Evolutionary conservation across 2,329 filamentous ascomycete genomes (phyloP), one percentile per base, ranked within the genome.

Genomic region (Monosporascus sp.): DNA sequence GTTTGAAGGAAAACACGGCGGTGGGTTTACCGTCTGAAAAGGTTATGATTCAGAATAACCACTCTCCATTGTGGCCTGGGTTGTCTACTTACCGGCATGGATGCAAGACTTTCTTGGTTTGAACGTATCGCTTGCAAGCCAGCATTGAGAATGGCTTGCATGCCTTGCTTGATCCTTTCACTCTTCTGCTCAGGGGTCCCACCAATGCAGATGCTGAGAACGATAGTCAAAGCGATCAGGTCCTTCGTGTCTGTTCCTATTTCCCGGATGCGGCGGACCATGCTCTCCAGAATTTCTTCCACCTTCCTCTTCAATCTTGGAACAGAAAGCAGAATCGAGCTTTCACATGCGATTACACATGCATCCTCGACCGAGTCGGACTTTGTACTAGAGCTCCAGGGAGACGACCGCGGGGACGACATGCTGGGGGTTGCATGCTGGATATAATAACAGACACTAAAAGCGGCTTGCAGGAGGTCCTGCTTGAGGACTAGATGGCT

Each of bases 401-500:
- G 47, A 15, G 59, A 54, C n/a, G 58, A 54, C n/a, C 43, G 51
- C 22, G 55, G 51, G 11, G 55, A 55, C 1, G 25, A 47, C n/a
- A 56, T 45, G 18, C 44, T 51, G 6, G 50, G 50, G 48, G 57
- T 56, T 8, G 66, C 63, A 27, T 67, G 67, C 52, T 70, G 71
- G 61, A 82, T 79, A 52, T 79, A 82, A 57, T 77, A 81, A 60
- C 80, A 82, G 14, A 82, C 68, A 53, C 78, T 79, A 45, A 82
- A 72, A 3, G 78, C 76, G 0, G 79, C 78, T 62, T 82, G 78
- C 20, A 81, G 68, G 24, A 82, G 76, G 56, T 82, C 80, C 54
- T 75, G 73, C 58, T 77, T 79, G 37, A 82, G 63, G 11, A 80
- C 69, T 48, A 80, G 71, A 53, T 80, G 72, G 51, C 80, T 79